phyloP scores from a whole-genome alignment of 306 rosid genomes.

The Rosa multiflora region DNA sequence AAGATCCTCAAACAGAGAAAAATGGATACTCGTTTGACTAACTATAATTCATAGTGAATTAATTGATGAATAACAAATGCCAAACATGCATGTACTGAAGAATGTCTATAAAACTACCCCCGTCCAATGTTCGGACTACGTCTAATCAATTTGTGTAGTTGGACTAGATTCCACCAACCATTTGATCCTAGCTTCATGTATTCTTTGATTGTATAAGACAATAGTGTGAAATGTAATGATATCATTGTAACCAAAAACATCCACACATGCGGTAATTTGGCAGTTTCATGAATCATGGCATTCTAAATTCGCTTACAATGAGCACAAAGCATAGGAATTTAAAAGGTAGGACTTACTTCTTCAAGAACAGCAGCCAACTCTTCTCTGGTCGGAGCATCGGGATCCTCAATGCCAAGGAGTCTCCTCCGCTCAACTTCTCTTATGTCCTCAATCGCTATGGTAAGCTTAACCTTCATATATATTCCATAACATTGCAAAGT shows the following conservation, averaged over 20 bases:
- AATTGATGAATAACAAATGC: neutral
- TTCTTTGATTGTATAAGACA: neutral
- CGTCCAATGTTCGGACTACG: neutral
- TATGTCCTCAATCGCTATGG: constrained; percentile 91
- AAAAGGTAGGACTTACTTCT: constrained; percentile 48
- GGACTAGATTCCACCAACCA: neutral
- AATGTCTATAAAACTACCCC: neutral
- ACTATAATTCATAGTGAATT: neutral
- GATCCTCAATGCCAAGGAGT: constrained; percentile 86
- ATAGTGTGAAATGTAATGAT: neutral
- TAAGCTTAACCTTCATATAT: constrained; percentile 64
- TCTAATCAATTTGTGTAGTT: neutral
- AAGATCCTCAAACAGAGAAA: neutral
- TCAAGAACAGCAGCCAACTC: constrained; percentile 77
- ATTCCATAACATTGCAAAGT: neutral
- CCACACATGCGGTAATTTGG: neutral
- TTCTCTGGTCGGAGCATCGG: constrained; percentile 78
- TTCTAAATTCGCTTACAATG: neutral
- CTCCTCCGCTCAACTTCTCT: constrained; percentile 86
- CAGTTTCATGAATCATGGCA: neutral
- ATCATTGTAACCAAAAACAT: neutral
- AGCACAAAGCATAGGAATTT: neutral
- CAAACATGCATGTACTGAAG: neutral
- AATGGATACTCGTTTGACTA: neutral
- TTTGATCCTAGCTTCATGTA: neutral